A percentile compares a stretch with the other conserved stretches of the same genome.
Conservation (phyloP, 2,329 filamentous ascomycete genomes). For the Phialocephala sp. region DNA sequence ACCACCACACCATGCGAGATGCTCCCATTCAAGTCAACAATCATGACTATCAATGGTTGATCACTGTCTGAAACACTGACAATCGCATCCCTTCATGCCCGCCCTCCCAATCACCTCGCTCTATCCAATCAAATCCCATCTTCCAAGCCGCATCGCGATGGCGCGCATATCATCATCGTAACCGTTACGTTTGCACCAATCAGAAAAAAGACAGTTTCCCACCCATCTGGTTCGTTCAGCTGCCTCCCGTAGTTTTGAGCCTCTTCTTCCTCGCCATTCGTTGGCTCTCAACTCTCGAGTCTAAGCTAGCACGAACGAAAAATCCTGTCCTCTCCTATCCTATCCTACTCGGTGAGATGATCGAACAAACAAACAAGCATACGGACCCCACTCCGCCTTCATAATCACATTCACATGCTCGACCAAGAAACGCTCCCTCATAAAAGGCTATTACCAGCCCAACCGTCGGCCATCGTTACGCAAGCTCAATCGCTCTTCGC, state of each 20-base stretch:
- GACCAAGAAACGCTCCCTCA: constrained; percentile 12
- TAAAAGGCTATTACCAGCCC: constrained; percentile 7
- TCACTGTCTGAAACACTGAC: constrained; percentile 20
- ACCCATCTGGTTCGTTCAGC: constrained; percentile 24
- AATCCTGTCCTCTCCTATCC: too few relatives aligned
- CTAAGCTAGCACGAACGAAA: neutral
- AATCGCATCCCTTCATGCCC: constrained; percentile 12
- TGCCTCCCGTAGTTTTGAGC: constrained; percentile 19
- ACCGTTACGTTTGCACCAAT: constrained; percentile 16
- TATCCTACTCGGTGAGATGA: constrained; percentile 5
- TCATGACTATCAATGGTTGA: constrained; percentile 6
- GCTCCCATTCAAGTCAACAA: neutral
- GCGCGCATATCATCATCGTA: neutral
- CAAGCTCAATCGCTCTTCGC: neutral
- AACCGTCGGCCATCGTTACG: neutral
- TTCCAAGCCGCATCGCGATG: constrained; percentile 12
- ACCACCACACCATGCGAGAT: neutral
- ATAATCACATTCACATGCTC: neutral
- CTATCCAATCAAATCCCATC: neutral
- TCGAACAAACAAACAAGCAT: neutral
- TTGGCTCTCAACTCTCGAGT: neutral
- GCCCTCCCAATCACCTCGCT: constrained; percentile 3
- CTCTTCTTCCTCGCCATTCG: constrained; percentile 20
- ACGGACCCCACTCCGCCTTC: neutral
- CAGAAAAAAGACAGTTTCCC: constrained; percentile 18